Conservation (phyloP, 2,329 filamentous ascomycete genomes). For the Ilyonectria destructans region DNA sequence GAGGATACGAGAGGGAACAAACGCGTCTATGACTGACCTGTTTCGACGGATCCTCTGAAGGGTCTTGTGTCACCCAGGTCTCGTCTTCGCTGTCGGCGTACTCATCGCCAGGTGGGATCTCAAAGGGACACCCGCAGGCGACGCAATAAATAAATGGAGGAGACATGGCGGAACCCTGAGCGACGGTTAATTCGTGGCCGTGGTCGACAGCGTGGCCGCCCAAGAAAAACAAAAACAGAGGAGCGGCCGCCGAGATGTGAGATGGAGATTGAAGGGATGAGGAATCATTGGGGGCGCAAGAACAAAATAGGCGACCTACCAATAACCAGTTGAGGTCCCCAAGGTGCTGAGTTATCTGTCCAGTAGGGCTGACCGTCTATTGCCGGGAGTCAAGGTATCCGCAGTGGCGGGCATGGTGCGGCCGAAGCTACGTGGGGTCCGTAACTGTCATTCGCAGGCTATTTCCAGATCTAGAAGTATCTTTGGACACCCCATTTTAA, state of each 20-base stretch:
- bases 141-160: constrained; percentile 16
- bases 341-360: not conserved
- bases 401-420: not conserved
- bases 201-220: not conserved
- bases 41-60: constrained; percentile 21
- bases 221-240: not conserved
- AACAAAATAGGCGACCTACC: not conserved
- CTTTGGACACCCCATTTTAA: not conserved
- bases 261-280: not conserved
- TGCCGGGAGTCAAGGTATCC: not conserved
- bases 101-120: constrained; percentile 13
- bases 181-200: not conserved
- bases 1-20: not conserved
- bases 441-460: not conserved
- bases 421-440: not conserved
- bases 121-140: constrained; percentile 28
- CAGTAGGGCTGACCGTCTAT: not conserved
- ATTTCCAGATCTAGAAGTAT: no score
- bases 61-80: constrained; percentile 10
- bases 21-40: constrained; percentile 2
- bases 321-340: not conserved
- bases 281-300: not conserved
- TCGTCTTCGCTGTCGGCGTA: not conserved
- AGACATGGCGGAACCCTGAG: not conserved
- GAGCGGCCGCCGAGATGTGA: not conserved